These are phyloP conservation scores for Metschnikowia orientalis DNA, from an alignment of 805 yeast species.

Conservation along the genomic window DNA sequence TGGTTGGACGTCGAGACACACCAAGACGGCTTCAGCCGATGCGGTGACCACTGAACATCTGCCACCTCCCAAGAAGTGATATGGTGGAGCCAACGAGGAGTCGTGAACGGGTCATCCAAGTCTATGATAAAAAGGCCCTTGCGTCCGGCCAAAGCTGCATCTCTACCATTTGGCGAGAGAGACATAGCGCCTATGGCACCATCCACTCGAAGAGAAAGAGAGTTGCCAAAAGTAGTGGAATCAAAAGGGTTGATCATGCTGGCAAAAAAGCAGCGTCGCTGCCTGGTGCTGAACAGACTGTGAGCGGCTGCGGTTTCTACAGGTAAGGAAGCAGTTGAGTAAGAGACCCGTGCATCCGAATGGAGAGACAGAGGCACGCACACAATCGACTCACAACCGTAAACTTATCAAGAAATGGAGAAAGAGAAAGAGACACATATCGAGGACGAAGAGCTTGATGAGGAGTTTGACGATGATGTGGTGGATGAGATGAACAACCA, in stretches of 20 bases:
- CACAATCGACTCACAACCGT: too few species aligned
- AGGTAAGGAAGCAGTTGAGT: too few species aligned
- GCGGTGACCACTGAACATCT: constrained; percentile 98
- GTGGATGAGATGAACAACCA: constrained; percentile 9
- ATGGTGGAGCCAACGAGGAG: constrained; percentile 92
- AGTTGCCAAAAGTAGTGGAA: constrained; percentile 69
- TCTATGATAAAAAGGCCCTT: constrained; percentile 88
- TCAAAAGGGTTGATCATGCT: constrained; percentile 23
- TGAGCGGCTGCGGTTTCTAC: too few species aligned
- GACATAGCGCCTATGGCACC: constrained; percentile 91
- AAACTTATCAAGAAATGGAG: too few species aligned
- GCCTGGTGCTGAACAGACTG: too few species aligned
- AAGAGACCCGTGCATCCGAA: too few species aligned
- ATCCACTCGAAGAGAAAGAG: constrained; percentile 81
- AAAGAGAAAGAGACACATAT: constrained; percentile 4
- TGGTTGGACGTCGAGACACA: constrained; percentile 92
- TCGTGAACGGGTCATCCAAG: constrained; percentile 89
- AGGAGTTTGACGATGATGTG: constrained; percentile 22
- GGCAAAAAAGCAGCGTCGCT: too few species aligned
- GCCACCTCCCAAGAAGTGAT: constrained; percentile 97
- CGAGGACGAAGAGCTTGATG: constrained; percentile 20
- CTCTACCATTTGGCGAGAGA: constrained; percentile 84
- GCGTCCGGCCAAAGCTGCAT: constrained; percentile 82
- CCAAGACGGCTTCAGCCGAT: constrained; percentile 79
- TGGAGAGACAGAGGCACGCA: too few species aligned